Evolutionary conservation across 257 asterid species (phyloP), one percentile per base, ranked within the genome.

Genomic region (Capsicum rhomboideum): DNA sequence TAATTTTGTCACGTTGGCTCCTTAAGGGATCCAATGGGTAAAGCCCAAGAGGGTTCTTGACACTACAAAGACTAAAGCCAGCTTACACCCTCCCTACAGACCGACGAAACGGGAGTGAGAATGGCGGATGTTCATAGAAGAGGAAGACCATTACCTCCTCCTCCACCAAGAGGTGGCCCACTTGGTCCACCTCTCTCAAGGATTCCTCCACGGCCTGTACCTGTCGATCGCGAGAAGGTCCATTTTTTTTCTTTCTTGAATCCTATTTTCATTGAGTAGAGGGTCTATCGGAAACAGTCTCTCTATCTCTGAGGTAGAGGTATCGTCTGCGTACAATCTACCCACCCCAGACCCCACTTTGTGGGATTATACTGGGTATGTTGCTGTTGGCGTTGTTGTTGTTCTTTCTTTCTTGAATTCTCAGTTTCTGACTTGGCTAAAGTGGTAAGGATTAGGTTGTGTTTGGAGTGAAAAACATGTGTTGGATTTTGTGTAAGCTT

Each of bases 81-180:
- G 50, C 26, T 17, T 67, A 16, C 40, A 67, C 49, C 26, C n/a
- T 1, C 0, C 0, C 29, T 42, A 64, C 44, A 14, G 10, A 1
- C 69, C 69, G 72, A 49, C 20, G 75, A 66, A 21, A 34, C 28
- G 8, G 6, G 37, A 72, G 80, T 72, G 31, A 9, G 40, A 74
- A 74, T 74, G 80, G 59, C 80, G 59, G 80, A 74, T 46, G 59
- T 46, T 46, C 80, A 74, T 21, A 74, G 80, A 74, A 74, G 80
- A 17, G 80, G 80, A 74, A 46, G 80, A 46, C 80, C 80, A 23
- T 46, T 74, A 46, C 80, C 80, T 6, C 80, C 80, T 46, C 80
- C 80, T 3, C 80, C 80, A 46, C 80, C 80, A 6, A 74, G 80
- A 23, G 80, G 80, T 53, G 40, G 40, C 40, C 80, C 79, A 42